A percentile compares a stretch with the other conserved stretches of the same genome.
These are phyloP conservation scores for Sporodiniella umbellata DNA, from an alignment of 371 early-diverging fungal genomes.

Conservation along the genomic window DNA sequence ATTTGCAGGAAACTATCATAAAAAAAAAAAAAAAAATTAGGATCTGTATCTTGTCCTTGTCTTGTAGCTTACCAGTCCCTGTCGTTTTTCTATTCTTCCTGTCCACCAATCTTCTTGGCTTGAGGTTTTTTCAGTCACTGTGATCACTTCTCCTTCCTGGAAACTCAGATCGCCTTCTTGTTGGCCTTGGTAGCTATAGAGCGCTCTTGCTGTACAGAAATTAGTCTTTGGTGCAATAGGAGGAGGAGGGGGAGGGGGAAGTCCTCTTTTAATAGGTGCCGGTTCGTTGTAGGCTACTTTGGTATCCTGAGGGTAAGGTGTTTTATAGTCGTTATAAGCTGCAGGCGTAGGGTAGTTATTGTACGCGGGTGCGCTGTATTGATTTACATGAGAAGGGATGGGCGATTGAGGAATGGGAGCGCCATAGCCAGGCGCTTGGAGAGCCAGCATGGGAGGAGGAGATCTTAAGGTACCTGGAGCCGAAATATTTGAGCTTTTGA, in stretches of 20 bases:
- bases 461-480: slow-evolving; percentile 28
- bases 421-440: background rate
- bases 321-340: too few species aligned
- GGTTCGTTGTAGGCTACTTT: background rate
- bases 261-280: slow-evolving; percentile 12
- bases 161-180: slow-evolving; percentile 76
- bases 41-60: background rate
- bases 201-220: slow-evolving; percentile 49
- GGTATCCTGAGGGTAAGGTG: too few species aligned
- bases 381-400: background rate
- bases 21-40: background rate
- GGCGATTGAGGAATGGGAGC: slow-evolving; percentile 1
- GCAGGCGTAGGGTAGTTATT: background rate
- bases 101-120: slow-evolving; percentile 86
- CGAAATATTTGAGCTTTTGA: slow-evolving; percentile 23
- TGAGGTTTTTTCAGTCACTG: slow-evolving; percentile 62
- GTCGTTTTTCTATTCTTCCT: slow-evolving; percentile 59
- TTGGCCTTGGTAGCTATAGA: slow-evolving; percentile 75
- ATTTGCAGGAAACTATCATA: slow-evolving; percentile 73
- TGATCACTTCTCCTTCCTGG: slow-evolving; percentile 74
- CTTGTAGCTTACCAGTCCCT: slow-evolving; percentile 57
- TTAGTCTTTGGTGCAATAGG: slow-evolving; percentile 17
- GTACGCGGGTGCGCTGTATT: background rate
- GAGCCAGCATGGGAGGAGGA: slow-evolving; percentile 24
- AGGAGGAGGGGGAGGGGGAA: slow-evolving; percentile 15